These are phyloP conservation scores for Rubia yunnanensis DNA, from an alignment of 257 asterid species.

Conservation along the genomic window DNA sequence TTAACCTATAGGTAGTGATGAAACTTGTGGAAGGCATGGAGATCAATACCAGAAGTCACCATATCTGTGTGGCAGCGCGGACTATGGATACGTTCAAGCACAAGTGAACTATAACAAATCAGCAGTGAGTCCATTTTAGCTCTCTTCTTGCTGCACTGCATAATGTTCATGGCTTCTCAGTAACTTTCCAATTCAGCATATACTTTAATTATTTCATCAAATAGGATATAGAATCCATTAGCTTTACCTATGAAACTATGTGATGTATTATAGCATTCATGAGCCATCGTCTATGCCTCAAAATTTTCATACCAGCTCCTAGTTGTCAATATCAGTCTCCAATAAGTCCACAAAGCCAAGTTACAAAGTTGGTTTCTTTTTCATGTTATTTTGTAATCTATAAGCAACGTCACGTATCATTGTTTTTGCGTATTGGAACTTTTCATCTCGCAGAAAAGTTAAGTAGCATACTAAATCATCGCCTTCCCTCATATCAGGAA, in stretches of 20 bases:
- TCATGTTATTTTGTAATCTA: not conserved
- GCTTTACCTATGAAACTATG: not conserved
- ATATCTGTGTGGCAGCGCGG: conserved; percentile 26
- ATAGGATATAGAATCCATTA: not conserved
- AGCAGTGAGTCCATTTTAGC: conserved; percentile 28
- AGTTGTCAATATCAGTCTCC: not conserved
- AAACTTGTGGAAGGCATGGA: conserved; percentile 18
- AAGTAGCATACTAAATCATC: not conserved
- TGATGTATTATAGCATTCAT: not conserved
- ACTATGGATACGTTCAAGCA: conserved; percentile 28
- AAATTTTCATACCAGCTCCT: not conserved
- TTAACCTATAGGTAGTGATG: conserved; percentile 20
- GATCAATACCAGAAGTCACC: conserved; percentile 24
- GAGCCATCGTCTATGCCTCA: not conserved
- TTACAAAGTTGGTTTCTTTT: not conserved
- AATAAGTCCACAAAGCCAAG: not conserved
- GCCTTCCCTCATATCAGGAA: not conserved
- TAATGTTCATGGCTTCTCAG: not conserved
- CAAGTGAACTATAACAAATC: conserved; percentile 35
- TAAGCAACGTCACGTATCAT: not conserved
- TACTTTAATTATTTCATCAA: not conserved
- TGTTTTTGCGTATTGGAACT: not conserved
- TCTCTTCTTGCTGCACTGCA: not conserved
- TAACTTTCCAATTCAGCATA: not conserved
- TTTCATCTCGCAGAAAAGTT: not conserved